phyloP scores from a whole-genome alignment of 805 yeast species.

The Lipomyces mesembrius region DNA sequence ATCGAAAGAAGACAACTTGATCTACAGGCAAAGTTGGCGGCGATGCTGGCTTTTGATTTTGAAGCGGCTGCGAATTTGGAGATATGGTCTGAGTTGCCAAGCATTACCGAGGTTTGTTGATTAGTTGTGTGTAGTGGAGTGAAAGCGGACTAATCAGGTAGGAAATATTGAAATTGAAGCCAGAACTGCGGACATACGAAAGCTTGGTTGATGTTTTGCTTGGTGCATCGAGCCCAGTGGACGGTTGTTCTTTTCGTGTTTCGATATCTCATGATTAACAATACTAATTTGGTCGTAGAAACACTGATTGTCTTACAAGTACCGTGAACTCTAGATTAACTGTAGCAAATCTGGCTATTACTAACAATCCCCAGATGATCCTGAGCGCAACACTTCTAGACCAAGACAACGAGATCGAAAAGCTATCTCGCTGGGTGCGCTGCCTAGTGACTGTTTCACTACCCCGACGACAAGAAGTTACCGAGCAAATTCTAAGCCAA shows the following conservation, averaged over 20 bases:
- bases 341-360: background rate
- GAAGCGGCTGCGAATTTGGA: conserved; percentile 28
- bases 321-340: background rate
- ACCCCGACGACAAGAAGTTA: conserved; percentile 18
- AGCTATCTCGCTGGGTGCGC: conserved; percentile 31
- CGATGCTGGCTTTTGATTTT: conserved; percentile 24
- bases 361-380: conserved; percentile 6
- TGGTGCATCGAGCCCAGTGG: conserved; percentile 18
- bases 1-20: background rate
- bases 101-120: conserved; percentile 9
- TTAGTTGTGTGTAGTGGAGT: background rate
- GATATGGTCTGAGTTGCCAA: conserved; percentile 19
- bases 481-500: conserved; percentile 27
- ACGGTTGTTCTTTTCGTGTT: conserved; percentile 8
- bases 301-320: conserved; percentile 20
- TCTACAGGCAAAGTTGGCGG: conserved; percentile 9
- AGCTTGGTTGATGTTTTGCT: conserved; percentile 27
- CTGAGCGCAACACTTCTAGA: conserved; percentile 18
- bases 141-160: background rate
- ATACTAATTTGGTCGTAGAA: conserved; percentile 17
- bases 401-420: conserved; percentile 14
- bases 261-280: background rate
- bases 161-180: conserved; percentile 7
- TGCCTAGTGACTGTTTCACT: conserved; percentile 23
- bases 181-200: conserved; percentile 16